phyloP scores from a whole-genome alignment of 148 eudicot genomes.

The Selenicereus undatus region DNA sequence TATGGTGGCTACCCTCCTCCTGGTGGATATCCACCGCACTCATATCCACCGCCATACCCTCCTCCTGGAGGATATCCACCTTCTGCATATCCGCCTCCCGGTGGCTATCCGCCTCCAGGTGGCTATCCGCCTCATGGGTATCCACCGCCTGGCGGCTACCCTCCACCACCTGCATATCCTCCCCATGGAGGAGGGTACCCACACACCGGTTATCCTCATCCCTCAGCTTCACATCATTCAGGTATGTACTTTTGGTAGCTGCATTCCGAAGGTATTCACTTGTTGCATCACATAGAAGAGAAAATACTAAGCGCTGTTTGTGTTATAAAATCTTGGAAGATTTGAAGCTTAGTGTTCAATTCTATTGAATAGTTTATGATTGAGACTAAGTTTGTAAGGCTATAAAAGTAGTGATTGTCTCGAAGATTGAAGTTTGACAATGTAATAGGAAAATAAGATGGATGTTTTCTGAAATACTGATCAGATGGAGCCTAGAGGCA shows the following conservation, averaged over 20 bases:
- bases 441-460: background rate
- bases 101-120: constrained; percentile 23
- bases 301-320: background rate
- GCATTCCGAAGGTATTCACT: background rate
- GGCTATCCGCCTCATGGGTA: constrained; percentile 23
- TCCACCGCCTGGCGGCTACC: constrained; percentile 32
- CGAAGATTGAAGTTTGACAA: background rate
- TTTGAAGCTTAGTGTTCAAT: background rate
- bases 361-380: background rate
- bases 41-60: constrained; percentile 24
- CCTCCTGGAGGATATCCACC: constrained; percentile 25
- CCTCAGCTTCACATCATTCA: constrained; percentile 42
- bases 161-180: constrained; percentile 21
- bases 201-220: constrained; percentile 35
- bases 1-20: constrained; percentile 31
- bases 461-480: background rate
- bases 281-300: too few relatives aligned
- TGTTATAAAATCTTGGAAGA: background rate
- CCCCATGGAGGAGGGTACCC: constrained; percentile 30
- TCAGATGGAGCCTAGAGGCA: too few relatives aligned
- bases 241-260: constrained; percentile 28
- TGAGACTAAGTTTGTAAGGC: background rate
- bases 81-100: constrained; percentile 14
- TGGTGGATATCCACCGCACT: constrained; percentile 22
- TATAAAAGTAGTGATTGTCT: background rate